Conservation (phyloP, 768 basidiomycete genomes). For the Leccinellum albellum region DNA sequence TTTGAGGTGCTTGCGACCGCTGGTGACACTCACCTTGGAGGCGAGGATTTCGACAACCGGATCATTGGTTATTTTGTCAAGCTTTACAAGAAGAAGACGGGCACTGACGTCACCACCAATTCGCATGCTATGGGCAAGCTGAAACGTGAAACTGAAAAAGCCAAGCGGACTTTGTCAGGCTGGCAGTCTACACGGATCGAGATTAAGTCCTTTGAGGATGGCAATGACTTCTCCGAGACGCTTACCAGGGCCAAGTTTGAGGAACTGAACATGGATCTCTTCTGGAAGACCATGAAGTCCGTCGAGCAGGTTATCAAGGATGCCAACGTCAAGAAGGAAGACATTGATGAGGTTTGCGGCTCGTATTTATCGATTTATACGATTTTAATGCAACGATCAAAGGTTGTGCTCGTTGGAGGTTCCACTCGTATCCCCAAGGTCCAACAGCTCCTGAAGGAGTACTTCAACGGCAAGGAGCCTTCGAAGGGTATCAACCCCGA, state of each 20-base stretch:
- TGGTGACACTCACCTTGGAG: conserved; percentile 92
- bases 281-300: conserved; percentile 99
- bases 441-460: conserved; percentile 96
- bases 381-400: neutral
- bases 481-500: conserved; percentile 99
- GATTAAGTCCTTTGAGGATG: conserved; percentile 93
- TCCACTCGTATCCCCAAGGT: conserved; percentile 99
- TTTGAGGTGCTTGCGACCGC: conserved; percentile 89
- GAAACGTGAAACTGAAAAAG: conserved; percentile 90
- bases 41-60: conserved; percentile 95
- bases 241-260: conserved; percentile 98
- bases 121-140: conserved; percentile 84
- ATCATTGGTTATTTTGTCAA: conserved; percentile 89
- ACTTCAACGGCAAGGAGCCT: conserved; percentile 94
- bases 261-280: conserved; percentile 97
- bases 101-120: conserved; percentile 76
- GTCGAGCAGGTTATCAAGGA: conserved; percentile 99
- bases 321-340: conserved; percentile 96
- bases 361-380: rapidly evolving
- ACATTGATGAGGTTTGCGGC: conserved; percentile 73
- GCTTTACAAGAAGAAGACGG: conserved; percentile 88
- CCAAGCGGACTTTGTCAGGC: conserved; percentile 88
- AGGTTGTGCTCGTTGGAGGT: conserved; percentile 91
- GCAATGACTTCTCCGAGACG: conserved; percentile 96
- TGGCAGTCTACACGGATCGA: conserved; percentile 91